Base-by-base conservation (phyloP, 495 filamentous ascomycete species). In the Hyaloscypha finlandica region DNA sequence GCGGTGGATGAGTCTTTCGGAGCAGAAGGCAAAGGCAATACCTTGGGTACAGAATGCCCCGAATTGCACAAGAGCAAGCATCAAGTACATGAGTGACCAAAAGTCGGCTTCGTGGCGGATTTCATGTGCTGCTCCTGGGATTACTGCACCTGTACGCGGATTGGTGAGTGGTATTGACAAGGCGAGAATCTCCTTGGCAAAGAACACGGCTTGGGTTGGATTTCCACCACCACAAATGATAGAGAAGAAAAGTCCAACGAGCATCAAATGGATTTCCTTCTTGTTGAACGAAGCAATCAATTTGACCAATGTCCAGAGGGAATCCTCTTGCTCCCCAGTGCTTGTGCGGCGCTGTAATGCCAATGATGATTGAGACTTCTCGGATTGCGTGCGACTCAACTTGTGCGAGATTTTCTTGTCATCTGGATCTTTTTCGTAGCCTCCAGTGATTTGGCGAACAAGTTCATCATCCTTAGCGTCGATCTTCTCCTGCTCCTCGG, bases 81-180 rank as follows among this genome's bases (percentile, higher is more conserved):
- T 93, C 29, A 98, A 84, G 75, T 95, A 99, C 93, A 99, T 97
- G 65, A 88, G 75, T 42, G 86, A 87, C 94, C 95, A 99, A 77
- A 97, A 98, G 68, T 95, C 87, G 52, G 87, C 87, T 76, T 71
- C 62, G 32, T 51, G 45, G 9, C 68, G 68, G 29, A 72, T 37
- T 1, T 62, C 22, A 20, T 55, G 25, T 25, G 8, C 51, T 14
- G 59, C 66, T 54, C 65, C 67, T 82, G 75, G 52, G 45, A 81
- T 66, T 77, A 85, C 71, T 79, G 42, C 5, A 51, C 65, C 16
- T 71, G 70, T 14, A 6, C 20, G 6, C 3, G 69, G 69, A 30
- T 61, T 65, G 3, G 19, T 52, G 2, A 70, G 22, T 83, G 86
- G 64, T 31, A 58, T 63, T 1, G 88, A 85, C 14, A 93, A 78